Conservation (phyloP, 352 stramenopile genomes). For the Pythium monospermum region DNA sequence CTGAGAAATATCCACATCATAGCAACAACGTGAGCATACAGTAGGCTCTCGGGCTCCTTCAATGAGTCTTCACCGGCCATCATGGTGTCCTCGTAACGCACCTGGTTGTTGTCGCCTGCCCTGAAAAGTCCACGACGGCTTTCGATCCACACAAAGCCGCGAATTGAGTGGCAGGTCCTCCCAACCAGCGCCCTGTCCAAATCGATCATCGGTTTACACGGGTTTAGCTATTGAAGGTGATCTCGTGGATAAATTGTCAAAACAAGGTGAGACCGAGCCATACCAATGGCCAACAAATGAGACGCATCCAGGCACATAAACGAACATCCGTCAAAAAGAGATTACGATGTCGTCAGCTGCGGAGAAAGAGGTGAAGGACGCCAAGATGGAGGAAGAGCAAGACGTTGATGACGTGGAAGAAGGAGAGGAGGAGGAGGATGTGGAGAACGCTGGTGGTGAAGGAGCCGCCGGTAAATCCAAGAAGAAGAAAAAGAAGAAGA, state of each 20-base stretch:
- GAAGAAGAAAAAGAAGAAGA: constrained; percentile 74
- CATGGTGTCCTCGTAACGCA: no score
- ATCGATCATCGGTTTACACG: background rate
- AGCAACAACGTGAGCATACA: no score
- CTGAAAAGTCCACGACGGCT: background rate
- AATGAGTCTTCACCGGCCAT: no score
- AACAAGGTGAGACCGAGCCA: background rate
- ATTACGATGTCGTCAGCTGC: constrained; percentile 4
- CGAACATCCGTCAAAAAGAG: background rate
- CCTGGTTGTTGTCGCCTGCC: background rate
- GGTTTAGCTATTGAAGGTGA: background rate
- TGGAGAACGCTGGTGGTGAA: background rate
- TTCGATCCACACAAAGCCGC: background rate
- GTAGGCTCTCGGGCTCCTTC: no score
- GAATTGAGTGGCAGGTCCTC: constrained; percentile 11
- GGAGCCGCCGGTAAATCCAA: constrained; percentile 15
- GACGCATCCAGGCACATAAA: background rate
- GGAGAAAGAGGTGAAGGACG: constrained; percentile 3
- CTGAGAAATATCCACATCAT: background rate
- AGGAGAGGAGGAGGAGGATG: constrained; percentile 15
- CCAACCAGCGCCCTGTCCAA: background rate
- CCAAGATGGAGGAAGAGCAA: constrained; percentile 4
- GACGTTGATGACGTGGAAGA: constrained; percentile 3
- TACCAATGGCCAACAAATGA: background rate
- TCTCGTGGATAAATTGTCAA: background rate